Evolutionary conservation across 345 rosid species (phyloP), one percentile per base, ranked within the genome.

Genomic region (Balakata baccata): DNA sequence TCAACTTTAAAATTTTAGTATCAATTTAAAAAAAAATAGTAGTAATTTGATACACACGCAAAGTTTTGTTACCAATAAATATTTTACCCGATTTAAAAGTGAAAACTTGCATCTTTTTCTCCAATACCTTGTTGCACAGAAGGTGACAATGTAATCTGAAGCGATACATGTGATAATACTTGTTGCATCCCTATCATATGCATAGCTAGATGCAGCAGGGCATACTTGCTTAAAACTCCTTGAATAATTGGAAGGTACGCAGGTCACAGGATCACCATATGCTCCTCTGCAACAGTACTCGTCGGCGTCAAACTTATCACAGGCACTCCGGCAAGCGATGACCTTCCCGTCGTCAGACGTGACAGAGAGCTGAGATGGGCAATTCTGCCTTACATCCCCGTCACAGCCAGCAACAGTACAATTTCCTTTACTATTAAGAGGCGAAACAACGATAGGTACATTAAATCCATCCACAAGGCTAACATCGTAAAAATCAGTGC

Each of bases 391-490:
- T 57, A 87, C 56, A 68, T 89, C 92, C 10, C 84, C 84, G 18
- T 86, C 88, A 45, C 92, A 87, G 25, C 94, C 94, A 0, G 80
- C 88, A 14, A 17, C 67, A 75, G 85, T 86, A 66, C 90, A 89
- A 22, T 85, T 86, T 73, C 59, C 59, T 6, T 80, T 81, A 3
- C 85, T 87, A 50, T 75, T 78, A 0, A 79, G 39, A 29, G 90
- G 88, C 18, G 67, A 77, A 51, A 89, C 57, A 25, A 73, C 68
- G 5, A 86, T 52, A 8, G 92, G 92, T 46, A 89, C 50, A 64
- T 87, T 89, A 62, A 85, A 89, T 5, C 94, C 94, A 67, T 84
- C 87, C 18, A 89, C 94, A 1, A 87, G 90, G 83, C 94, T 89
- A 46, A 87, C 84, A 64, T 86, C 92, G 4, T 86, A 89, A 39